These are phyloP conservation scores for Brassica hybrid DNA, from an alignment of 441 rosid genomes.

Conservation along the genomic window DNA sequence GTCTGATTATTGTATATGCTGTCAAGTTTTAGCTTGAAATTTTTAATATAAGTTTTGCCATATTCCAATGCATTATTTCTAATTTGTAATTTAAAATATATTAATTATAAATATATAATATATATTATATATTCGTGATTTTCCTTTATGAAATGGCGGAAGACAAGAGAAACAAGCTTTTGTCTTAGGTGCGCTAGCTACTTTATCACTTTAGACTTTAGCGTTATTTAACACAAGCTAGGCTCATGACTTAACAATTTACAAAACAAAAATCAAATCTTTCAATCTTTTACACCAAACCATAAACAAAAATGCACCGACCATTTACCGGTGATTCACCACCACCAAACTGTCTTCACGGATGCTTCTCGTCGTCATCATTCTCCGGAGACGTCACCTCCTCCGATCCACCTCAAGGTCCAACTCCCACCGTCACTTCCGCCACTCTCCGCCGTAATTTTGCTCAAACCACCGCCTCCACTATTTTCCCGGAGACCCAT, in stretches of 20 bases:
- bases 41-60: not conserved
- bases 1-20: not conserved
- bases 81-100: too few species aligned
- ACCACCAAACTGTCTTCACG: constrained; percentile 55
- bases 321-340: constrained; percentile 52
- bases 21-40: not conserved
- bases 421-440: constrained; percentile 45
- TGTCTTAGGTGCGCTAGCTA: constrained; percentile 29
- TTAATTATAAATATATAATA: too few species aligned
- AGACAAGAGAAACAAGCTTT: constrained; percentile 29
- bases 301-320: constrained; percentile 48
- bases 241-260: constrained; percentile 7
- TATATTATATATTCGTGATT: not conserved
- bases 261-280: constrained; percentile 19
- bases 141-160: not conserved
- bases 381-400: constrained; percentile 31
- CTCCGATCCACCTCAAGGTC: constrained; percentile 45
- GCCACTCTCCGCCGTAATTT: constrained; percentile 68
- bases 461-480: constrained; percentile 59
- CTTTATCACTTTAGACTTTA: constrained; percentile 29
- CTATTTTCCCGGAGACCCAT: constrained; percentile 70
- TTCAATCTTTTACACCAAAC: not conserved
- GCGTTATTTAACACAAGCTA: constrained; percentile 30
- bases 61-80: not conserved
- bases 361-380: constrained; percentile 63